Evolutionary conservation across 23 red algal genomes (phyloP).

Genomic region (Cyanidium caldarium): DNA sequence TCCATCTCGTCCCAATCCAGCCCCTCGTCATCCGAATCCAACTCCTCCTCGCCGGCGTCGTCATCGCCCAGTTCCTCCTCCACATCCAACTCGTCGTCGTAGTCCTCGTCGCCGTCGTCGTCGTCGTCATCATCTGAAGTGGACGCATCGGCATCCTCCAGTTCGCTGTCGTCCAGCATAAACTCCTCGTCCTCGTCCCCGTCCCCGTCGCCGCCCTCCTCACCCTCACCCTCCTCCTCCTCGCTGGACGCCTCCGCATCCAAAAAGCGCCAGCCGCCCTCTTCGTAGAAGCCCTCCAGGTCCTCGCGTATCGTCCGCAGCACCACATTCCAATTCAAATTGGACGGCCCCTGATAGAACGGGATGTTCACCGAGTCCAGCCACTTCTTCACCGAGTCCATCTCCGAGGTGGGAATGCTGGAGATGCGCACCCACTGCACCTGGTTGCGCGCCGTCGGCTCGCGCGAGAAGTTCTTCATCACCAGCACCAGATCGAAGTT

Average conservation of each 20-base stretch:
- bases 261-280: conserved; percentile 88
- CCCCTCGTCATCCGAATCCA: conserved; percentile 83
- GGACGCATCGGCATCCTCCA: conserved; percentile 23
- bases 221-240: conserved; percentile 27
- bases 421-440: conserved; percentile 65
- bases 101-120: conserved; percentile 40
- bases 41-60: conserved; percentile 78
- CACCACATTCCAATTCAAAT: conserved; percentile 72
- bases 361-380: conserved; percentile 88
- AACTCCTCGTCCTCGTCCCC: conserved; percentile 18
- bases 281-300: conserved; percentile 69
- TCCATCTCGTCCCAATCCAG: conserved; percentile 87
- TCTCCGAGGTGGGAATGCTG: conserved; percentile 57
- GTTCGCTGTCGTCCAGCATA: conserved; percentile 35
- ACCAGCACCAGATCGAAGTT: conserved; percentile 98
- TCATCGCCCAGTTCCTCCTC: conserved; percentile 17
- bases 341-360: conserved; percentile 79
- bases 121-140: conserved; percentile 42
- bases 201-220: background rate
- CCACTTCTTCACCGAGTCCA: conserved; percentile 58
- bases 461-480: conserved; percentile 71
- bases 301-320: conserved; percentile 74
- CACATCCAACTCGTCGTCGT: conserved; percentile 49
- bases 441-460: conserved; percentile 20
- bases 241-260: conserved; percentile 35